Evolutionary conservation across 768 basidiomycete genomes (phyloP).

Genomic region (Myochromella boudieri): DNA sequence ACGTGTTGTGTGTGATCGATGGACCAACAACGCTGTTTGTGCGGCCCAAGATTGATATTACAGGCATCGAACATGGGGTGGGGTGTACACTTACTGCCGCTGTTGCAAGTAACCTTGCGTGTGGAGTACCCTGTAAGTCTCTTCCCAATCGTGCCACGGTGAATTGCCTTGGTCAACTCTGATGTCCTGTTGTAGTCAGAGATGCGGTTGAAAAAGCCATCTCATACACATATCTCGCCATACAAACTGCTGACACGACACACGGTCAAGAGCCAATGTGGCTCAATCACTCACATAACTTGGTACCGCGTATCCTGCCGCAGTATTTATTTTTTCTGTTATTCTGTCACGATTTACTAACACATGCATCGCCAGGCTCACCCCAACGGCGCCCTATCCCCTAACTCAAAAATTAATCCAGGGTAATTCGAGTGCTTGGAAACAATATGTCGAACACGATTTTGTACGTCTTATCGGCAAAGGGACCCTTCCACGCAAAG

Average conservation of each 20-base stretch:
- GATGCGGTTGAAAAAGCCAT: conserved; percentile 65
- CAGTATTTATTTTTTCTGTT: conserved; percentile 28
- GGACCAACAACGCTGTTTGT: conserved; percentile 49
- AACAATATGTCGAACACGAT: conserved; percentile 76
- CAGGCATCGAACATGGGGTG: conserved; percentile 87
- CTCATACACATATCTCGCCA: conserved; percentile 71
- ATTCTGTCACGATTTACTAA: not conserved
- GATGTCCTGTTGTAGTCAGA: too few relatives aligned
- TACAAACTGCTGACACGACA: conserved; percentile 63
- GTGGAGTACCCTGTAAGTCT: conserved; percentile 40
- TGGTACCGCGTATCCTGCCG: conserved; percentile 47
- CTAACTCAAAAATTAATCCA: conserved; percentile 68
- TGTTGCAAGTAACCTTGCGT: conserved; percentile 67
- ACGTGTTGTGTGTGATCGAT: conserved; percentile 50
- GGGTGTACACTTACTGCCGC: conserved; percentile 90
- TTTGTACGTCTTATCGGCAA: conserved; percentile 77
- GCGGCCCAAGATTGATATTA: conserved; percentile 63
- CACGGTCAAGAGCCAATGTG: conserved; percentile 83
- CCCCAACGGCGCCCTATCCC: conserved; percentile 61
- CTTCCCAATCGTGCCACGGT: too few relatives aligned
- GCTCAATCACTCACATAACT: conserved; percentile 81
- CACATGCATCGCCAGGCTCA: conserved; percentile 46
- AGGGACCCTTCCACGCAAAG: conserved; percentile 63
- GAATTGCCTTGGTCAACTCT: conserved; percentile 36
- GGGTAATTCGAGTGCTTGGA: conserved; percentile 58